Conservation (phyloP, 2,329 filamentous ascomycete genomes). For the Pyrenophora teres region DNA sequence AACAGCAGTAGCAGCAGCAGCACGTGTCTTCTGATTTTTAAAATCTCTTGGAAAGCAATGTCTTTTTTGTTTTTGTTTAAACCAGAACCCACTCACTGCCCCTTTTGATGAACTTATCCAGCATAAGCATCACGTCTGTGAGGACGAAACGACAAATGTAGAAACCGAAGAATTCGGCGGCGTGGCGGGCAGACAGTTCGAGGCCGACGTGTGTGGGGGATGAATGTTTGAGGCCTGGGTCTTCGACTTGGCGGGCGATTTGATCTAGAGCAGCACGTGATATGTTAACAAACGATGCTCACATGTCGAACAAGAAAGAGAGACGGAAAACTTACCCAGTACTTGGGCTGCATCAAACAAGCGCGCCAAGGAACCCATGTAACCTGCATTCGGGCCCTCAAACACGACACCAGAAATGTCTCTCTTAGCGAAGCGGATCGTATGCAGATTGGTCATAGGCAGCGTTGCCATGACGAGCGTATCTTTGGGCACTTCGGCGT, state of each 20-base stretch:
- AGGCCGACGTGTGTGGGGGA: constrained; percentile 94
- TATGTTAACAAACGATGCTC: constrained; percentile 9
- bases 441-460: constrained; percentile 75
- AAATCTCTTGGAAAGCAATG: too few species aligned
- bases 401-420: constrained; percentile 73
- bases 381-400: constrained; percentile 81
- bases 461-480: constrained; percentile 59
- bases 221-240: constrained; percentile 87
- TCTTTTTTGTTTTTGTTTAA: constrained; percentile 30
- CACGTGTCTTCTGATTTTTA: not conserved
- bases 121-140: constrained; percentile 76
- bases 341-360: constrained; percentile 93
- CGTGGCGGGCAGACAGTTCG: constrained; percentile 89
- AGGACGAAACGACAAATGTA: constrained; percentile 96
- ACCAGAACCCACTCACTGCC: constrained; percentile 90
- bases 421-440: constrained; percentile 71
- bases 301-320: not conserved
- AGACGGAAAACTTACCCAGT: constrained; percentile 68
- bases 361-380: constrained; percentile 87
- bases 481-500: constrained; percentile 56
- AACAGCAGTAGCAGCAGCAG: not conserved
- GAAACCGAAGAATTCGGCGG: constrained; percentile 96
- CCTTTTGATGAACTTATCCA: constrained; percentile 97
- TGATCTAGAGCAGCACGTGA: constrained; percentile 65
- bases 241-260: constrained; percentile 94